phyloP scores from a whole-genome alignment of 108 stramenopile genomes.

The Schizochytrium sp. region DNA sequence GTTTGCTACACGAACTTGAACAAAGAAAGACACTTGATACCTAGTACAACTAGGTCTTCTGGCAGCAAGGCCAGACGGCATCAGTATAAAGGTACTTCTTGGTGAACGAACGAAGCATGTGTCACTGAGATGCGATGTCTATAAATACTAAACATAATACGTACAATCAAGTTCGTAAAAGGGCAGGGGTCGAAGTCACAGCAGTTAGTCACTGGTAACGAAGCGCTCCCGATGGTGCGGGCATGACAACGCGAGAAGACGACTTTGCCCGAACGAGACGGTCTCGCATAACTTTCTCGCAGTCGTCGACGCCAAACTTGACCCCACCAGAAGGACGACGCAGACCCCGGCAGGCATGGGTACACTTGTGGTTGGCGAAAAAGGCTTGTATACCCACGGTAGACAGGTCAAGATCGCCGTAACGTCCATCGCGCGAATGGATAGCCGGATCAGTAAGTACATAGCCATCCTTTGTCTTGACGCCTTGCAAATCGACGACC shows the following conservation, averaged over 20 bases:
- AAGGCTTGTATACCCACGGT: background rate
- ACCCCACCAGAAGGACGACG: background rate
- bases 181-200: too few relatives aligned
- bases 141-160: too few relatives aligned
- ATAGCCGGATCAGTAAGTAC: background rate
- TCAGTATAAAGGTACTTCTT: too few relatives aligned
- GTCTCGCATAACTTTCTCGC: background rate
- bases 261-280: background rate
- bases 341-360: background rate
- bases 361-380: background rate
- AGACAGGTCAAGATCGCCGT: background rate
- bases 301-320: background rate
- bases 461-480: background rate
- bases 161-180: too few relatives aligned
- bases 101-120: too few relatives aligned
- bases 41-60: too few relatives aligned
- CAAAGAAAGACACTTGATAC: too few relatives aligned
- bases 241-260: background rate
- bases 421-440: background rate
- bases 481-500: background rate
- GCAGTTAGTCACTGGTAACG: background rate
- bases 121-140: too few relatives aligned
- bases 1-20: too few relatives aligned
- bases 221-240: background rate
- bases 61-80: too few relatives aligned